Evolutionary conservation across 2,329 filamentous ascomycete genomes (phyloP), one percentile per base, ranked within the genome.

Genomic region (Scorias spongiosa): DNA sequence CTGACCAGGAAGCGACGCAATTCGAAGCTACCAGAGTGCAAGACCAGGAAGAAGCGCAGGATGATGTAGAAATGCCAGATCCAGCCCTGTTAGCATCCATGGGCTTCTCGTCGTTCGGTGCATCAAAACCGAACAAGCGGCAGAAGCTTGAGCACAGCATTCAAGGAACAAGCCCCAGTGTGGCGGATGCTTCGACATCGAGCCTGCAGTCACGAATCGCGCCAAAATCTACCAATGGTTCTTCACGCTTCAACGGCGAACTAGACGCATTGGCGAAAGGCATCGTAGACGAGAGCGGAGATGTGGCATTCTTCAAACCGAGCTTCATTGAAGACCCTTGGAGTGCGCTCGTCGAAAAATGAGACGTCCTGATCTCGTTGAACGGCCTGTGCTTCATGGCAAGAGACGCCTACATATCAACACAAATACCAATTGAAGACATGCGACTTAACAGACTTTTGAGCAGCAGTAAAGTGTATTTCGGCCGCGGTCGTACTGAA

Each of bases 281-380:
- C 2, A 59, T 69, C 32, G 60, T 59, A 42, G 66, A 69, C 48
- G 61, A 65, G 46, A 63, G 62, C 1, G 84, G 80, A 67, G 83
- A 80, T 60, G 64, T 71, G 34, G 76, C 70, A 30, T 84, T 83
- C 59, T 87, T 85, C 59, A 74, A 84, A 46, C 72, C 75, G 0
- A 71, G 68, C 46, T 83, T 80, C 48, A 76, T 84, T 52, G 70
- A 79, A 57, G 84, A 88, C 57, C 83, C 83, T 0, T 88, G 83
- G 83, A 72, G 69, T 42, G 59, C 56, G 8, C 60, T 80, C 15
- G 32, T 36, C 15, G 20, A 4, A 4, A 26, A 7, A 26, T 3
- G 7, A 26, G 20, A 7, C 20, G 20, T 26, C 7, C 7, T 26
- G 3, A 26, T 26, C 20, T 26, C 20, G 7, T 7, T 26, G 20